Base-by-base conservation (phyloP, 2,329 filamentous ascomycete species). In the Xylaria sp. region DNA sequence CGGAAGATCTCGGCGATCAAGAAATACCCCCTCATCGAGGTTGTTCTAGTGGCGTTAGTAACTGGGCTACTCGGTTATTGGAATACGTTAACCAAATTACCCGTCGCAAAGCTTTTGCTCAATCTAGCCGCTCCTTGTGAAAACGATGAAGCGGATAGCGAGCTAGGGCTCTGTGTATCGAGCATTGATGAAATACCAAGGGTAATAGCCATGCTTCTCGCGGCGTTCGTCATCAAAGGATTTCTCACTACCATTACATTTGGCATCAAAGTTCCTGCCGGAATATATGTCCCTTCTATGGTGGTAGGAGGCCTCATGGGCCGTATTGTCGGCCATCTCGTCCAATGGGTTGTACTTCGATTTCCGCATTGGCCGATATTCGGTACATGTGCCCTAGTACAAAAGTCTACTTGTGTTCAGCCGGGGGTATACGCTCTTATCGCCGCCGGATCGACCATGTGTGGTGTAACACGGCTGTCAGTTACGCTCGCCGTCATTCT, bases 261-360 rank as follows among this genome's bases (percentile, higher is more conserved):
- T 80, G 95, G 95, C 30, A 94, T 98, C 85, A 98, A 98, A 85
- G 90, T 98, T 0, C 96, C 96, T 9, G 94, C 95, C 0, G 96
- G 96, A 71, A 98, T 99, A 73, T 99, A 99, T 75, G 94, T 99
- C 1, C 96, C 96, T 2, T 98, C 95, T 74, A 99, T 99, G 96
- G 96, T 98, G 32, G 93, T 98, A 19, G 96, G 96, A 71, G 96
- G 96, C 76, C 83, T 99, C 19, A 90, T 97, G 83, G 95, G 95
- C 34, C 90, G 95, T 7, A 90, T 96, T 53, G 88, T 97, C 12
- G 96, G 96, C 1, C 96, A 98, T 78, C 79, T 90, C 6, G 89
- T 94, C 0, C 95, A 98, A 78, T 94, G 92, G 81, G 80, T 93
- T 61, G 93, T 95, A 5, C 84, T 97, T 65, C 86, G 86, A 34